These are phyloP conservation scores for Plasmodium knowlesi DNA, from an alignment of 169 alveolate genomes.

Conservation along the genomic window DNA sequence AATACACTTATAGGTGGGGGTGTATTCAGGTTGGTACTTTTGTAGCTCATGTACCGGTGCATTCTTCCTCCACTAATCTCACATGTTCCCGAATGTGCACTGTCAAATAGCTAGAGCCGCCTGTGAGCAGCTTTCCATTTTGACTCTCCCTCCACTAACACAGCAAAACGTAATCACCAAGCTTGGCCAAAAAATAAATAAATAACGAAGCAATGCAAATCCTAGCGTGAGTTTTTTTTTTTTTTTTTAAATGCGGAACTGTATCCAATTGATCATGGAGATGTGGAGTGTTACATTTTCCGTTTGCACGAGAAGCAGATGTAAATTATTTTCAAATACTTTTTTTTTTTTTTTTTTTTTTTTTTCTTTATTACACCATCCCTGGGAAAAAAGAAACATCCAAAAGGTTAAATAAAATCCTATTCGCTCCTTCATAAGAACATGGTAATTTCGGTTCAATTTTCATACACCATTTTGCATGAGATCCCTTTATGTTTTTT, in stretches of 20 bases:
- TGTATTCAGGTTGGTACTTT: background rate
- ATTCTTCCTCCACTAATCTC: background rate
- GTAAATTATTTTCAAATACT: background rate
- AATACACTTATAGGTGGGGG: background rate
- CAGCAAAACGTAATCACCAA: background rate
- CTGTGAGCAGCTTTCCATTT: background rate
- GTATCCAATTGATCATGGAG: background rate
- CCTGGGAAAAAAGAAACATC: background rate
- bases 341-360: background rate
- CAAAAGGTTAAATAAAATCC: background rate
- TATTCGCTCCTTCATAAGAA: background rate
- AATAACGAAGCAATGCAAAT: background rate
- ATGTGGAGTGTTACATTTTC: background rate
- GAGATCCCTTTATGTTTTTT: background rate
- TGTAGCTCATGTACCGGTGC: background rate
- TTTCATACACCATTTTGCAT: background rate
- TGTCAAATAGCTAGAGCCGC: background rate
- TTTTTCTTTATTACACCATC: background rate
- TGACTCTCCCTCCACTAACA: background rate
- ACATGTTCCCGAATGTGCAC: background rate
- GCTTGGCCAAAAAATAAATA: background rate
- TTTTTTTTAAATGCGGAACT: background rate
- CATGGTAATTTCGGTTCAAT: background rate
- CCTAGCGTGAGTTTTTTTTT: background rate
- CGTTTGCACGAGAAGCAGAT: background rate